A percentile compares a stretch with the other conserved stretches of the same genome.
phyloP scores from a whole-genome alignment of 495 filamentous ascomycete species.

The Penicillium bovifimosum region DNA sequence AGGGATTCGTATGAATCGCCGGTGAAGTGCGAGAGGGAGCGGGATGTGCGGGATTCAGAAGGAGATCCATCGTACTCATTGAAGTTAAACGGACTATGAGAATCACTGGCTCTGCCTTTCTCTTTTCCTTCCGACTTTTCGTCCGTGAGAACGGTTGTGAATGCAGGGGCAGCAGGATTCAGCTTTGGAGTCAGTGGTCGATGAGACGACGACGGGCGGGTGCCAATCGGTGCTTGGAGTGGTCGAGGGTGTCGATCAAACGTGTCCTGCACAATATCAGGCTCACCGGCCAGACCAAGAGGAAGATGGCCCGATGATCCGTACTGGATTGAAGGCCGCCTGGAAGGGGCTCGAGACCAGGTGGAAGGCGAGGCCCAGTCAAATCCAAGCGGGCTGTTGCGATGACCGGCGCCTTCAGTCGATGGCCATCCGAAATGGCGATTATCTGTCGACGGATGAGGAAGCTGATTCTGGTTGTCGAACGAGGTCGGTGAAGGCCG shows the following conservation, averaged over 20 bases:
- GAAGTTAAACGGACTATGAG: slow-evolving; percentile 34
- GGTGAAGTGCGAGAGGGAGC: slow-evolving; percentile 56
- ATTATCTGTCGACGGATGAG: slow-evolving; percentile 75
- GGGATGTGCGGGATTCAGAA: slow-evolving; percentile 57
- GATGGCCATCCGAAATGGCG: slow-evolving; percentile 61
- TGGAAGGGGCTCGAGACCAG: slow-evolving; percentile 53
- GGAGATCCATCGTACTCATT: slow-evolving; percentile 51
- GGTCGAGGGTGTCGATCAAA: slow-evolving; percentile 42
- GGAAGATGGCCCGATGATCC: slow-evolving; percentile 52
- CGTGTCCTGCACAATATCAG: slow-evolving; percentile 40
- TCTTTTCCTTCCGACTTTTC: slow-evolving; percentile 41
- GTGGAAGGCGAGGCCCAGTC: slow-evolving; percentile 52
- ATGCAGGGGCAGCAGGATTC: slow-evolving; percentile 57
- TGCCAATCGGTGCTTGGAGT: slow-evolving; percentile 51
- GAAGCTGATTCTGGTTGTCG: slow-evolving; percentile 58
- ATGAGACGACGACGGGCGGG: slow-evolving; percentile 49
- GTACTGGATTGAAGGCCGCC: slow-evolving; percentile 52
- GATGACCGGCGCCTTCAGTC: slow-evolving; percentile 45
- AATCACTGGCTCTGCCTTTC: slow-evolving; percentile 29
- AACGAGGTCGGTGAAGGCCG: slow-evolving; percentile 74
- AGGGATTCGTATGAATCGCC: slow-evolving; percentile 73
- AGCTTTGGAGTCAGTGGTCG: slow-evolving; percentile 52
- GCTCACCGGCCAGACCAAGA: slow-evolving; percentile 43
- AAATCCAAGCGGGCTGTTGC: slow-evolving; percentile 49
- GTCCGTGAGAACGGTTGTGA: slow-evolving; percentile 47